phyloP scores from a whole-genome alignment of 2,329 filamentous ascomycete genomes.

The Nemania sp. region DNA sequence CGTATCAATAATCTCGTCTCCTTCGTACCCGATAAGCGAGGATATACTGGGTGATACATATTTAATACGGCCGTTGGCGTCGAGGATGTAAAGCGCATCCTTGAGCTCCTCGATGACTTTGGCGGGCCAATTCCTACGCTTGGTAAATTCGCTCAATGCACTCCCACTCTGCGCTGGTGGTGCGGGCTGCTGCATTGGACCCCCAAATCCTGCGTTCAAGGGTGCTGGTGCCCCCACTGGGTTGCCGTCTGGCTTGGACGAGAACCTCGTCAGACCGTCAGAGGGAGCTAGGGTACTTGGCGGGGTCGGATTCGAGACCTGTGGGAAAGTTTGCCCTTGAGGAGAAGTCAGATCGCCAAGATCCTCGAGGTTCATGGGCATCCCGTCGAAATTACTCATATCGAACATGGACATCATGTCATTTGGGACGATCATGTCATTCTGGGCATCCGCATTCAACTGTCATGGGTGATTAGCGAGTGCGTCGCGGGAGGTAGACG shows the following conservation, averaged over 20 bases:
- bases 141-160: conserved; percentile 69
- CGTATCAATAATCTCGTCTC: conserved; percentile 76
- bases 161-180: conserved; percentile 52
- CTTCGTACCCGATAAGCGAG: conserved; percentile 78
- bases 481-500: background rate
- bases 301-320: conserved; percentile 38
- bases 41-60: conserved; percentile 87
- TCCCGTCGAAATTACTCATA: conserved; percentile 45
- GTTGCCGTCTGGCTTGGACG: conserved; percentile 42
- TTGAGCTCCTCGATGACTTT: conserved; percentile 89
- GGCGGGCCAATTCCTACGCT: conserved; percentile 82
- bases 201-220: conserved; percentile 52
- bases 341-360: conserved; percentile 44
- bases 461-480: conserved; percentile 35
- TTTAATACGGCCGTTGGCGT: conserved; percentile 83
- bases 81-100: conserved; percentile 89
- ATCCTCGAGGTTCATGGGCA: conserved; percentile 49
- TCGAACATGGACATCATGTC: conserved; percentile 51
- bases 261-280: conserved; percentile 42
- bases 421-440: conserved; percentile 46
- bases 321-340: conserved; percentile 42
- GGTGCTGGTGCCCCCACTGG: conserved; percentile 39
- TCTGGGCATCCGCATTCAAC: conserved; percentile 46
- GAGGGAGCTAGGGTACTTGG: conserved; percentile 41
- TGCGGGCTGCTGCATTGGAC: conserved; percentile 37